phyloP scores from a whole-genome alignment of 202 grass and related monocot genomes.

The Schoenoplectus tabernaemontani region DNA sequence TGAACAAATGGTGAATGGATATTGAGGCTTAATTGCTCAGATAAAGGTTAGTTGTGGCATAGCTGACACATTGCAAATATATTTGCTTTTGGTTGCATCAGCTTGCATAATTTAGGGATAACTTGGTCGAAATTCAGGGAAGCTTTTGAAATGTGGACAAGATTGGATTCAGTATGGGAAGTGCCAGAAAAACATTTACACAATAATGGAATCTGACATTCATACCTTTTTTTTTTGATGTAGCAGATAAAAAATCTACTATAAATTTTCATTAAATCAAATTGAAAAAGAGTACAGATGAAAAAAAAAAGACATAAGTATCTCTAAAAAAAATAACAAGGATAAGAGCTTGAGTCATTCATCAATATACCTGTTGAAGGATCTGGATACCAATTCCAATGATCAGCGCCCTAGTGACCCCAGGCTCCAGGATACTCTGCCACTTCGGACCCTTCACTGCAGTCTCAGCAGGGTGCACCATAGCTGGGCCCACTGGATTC shows the following conservation, averaged over 20 bases:
- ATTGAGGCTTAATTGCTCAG: background rate
- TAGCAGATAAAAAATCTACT: too few relatives aligned
- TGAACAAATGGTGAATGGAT: background rate
- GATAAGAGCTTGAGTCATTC: background rate
- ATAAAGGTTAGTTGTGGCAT: background rate
- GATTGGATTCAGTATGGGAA: background rate
- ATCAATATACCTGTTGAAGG: slow-evolving; percentile 50
- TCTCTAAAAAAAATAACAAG: too few relatives aligned
- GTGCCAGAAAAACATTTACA: background rate
- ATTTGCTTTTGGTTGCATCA: background rate
- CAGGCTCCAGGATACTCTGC: slow-evolving; percentile 39
- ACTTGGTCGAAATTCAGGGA: background rate
- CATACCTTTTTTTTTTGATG: too few relatives aligned
- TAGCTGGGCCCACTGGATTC: slow-evolving; percentile 32
- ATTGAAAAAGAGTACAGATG: too few relatives aligned
- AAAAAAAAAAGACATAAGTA: too few relatives aligned
- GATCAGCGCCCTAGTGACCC: slow-evolving; percentile 32
- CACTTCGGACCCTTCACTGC: slow-evolving; percentile 32
- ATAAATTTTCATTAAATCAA: too few relatives aligned
- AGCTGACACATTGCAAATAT: background rate
- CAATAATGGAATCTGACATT: background rate
- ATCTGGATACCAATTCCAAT: slow-evolving; percentile 53
- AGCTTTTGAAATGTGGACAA: background rate
- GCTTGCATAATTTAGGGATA: background rate
- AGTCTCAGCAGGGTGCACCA: slow-evolving; percentile 32